Conservation (phyloP, 495 filamentous ascomycete species). For the Acidomyces sp. region DNA sequence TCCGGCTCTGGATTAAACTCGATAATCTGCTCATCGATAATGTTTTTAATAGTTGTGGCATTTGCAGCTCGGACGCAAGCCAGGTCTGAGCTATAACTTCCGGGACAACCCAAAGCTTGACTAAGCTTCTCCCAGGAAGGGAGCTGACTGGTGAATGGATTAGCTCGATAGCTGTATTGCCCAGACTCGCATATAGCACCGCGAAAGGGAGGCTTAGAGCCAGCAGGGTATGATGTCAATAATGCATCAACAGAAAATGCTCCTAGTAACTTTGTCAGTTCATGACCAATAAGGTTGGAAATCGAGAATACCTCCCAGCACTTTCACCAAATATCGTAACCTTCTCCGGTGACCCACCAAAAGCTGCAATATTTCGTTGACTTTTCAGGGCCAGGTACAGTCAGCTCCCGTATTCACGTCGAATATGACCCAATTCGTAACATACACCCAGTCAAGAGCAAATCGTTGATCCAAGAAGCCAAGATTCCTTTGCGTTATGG, state of each 20-base stretch:
- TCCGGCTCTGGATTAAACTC: slow-evolving; percentile 18
- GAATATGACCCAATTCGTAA: too few species aligned
- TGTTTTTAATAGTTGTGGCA: slow-evolving; percentile 14
- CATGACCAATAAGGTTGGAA: not conserved
- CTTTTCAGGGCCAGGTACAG: too few species aligned
- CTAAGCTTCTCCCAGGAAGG: slow-evolving; percentile 13
- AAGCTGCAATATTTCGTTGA: slow-evolving; percentile 21
- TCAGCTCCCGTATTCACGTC: too few species aligned
- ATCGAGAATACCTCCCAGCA: slow-evolving; percentile 8
- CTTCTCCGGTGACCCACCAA: slow-evolving; percentile 22
- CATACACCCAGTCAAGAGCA: slow-evolving; percentile 23
- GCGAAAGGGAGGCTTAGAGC: slow-evolving; percentile 19
- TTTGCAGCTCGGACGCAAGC: slow-evolving; percentile 18
- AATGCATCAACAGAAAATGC: slow-evolving; percentile 17
- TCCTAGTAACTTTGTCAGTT: slow-evolving; percentile 2
- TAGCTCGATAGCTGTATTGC: slow-evolving; percentile 10
- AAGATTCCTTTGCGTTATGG: slow-evolving; percentile 15
- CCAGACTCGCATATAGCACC: slow-evolving; percentile 21
- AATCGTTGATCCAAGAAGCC: slow-evolving; percentile 25
- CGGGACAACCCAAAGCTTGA: slow-evolving; percentile 18
- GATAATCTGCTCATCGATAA: slow-evolving; percentile 19
- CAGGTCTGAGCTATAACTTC: slow-evolving; percentile 4
- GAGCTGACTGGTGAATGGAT: not conserved
- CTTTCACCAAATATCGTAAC: slow-evolving; percentile 24
- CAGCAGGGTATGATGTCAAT: slow-evolving; percentile 15